Conservation (phyloP, 306 rosid species). For the Prunus campanulata region DNA sequence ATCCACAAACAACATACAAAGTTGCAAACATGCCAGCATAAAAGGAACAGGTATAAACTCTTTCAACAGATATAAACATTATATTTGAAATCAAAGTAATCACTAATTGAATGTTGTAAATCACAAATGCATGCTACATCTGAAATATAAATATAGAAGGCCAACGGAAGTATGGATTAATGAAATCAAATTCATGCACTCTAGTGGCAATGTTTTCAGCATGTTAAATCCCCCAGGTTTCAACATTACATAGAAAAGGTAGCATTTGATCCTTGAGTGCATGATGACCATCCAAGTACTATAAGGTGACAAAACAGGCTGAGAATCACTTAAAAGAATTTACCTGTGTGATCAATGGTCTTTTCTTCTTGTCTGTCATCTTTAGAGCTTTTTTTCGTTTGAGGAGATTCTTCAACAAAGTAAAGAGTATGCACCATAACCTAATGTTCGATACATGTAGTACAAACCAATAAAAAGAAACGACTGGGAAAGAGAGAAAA, state of each 20-base stretch:
- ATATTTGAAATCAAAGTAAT: not conserved
- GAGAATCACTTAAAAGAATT: constrained; percentile 7
- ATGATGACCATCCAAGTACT: not conserved
- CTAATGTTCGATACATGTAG: not conserved
- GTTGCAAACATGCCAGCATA: not conserved
- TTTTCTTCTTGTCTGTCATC: constrained; percentile 8
- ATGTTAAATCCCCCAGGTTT: not conserved
- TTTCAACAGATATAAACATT: not conserved
- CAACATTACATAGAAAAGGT: not conserved
- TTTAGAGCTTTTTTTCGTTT: not conserved
- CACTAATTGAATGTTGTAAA: not conserved
- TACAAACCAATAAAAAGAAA: not conserved
- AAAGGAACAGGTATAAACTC: not conserved
- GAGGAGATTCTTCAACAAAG: constrained; percentile 41
- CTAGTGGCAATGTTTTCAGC: not conserved
- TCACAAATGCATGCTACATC: not conserved
- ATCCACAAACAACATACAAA: not conserved
- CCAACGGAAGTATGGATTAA: not conserved
- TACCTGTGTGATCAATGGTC: constrained; percentile 24
- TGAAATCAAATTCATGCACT: not conserved
- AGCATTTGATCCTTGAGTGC: not conserved
- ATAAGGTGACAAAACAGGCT: not conserved
- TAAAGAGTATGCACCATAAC: constrained; percentile 26
- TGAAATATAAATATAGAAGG: not conserved
- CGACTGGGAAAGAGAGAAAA: constrained; percentile 5